Evolutionary conservation across 1,284 basidiomycete genomes (phyloP), one percentile per base, ranked within the genome.

Genomic region (Chalciporus sp.): DNA sequence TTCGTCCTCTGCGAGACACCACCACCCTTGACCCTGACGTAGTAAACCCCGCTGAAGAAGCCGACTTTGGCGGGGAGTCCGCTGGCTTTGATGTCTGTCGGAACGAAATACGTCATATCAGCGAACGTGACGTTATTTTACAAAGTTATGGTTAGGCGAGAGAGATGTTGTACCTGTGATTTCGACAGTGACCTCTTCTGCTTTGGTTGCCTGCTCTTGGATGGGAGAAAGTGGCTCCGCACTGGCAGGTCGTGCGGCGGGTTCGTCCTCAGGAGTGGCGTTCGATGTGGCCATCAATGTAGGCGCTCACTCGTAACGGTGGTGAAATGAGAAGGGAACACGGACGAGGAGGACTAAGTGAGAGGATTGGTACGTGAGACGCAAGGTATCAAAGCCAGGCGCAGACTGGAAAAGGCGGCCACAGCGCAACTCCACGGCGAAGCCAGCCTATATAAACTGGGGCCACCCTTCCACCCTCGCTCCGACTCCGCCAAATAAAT

Each of bases 51-150:
- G 23, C 53, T 47, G 16, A 68, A 72, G 37, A 68, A 17, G 26
- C 66, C 66, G 17, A 68, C 52, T 62, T 68, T 71, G 17, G 68
- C 58, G 26, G 66, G 66, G 12, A 68, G 59, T 42, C 69, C 69
- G 35, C 67, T 72, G 19, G 66, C 66, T 50, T 66, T 72, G 58
- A 68, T 68, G 55, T 60, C 66, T 68, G 42, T 41, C 27, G 33
- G 20, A 9, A 37, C 12, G 20, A 23, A n/a, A 10, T 2, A 28
- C 50, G 10, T 26, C 33, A 48, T 8, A 45, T 37, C 19, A 40
- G 35, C 11, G 11, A 33, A 37, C n/a, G n/a, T 2, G 35, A 17
- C 7, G 35, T 37, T 33, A 7, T 7, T 37, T 11, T 2, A 37
- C n/a, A 17, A 17, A 11, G 31, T 33, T 16, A 12, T 33, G 31